These are phyloP conservation scores for Penicillium corylophilum DNA, from an alignment of 2,329 filamentous ascomycete genomes.

Conservation along the genomic window DNA sequence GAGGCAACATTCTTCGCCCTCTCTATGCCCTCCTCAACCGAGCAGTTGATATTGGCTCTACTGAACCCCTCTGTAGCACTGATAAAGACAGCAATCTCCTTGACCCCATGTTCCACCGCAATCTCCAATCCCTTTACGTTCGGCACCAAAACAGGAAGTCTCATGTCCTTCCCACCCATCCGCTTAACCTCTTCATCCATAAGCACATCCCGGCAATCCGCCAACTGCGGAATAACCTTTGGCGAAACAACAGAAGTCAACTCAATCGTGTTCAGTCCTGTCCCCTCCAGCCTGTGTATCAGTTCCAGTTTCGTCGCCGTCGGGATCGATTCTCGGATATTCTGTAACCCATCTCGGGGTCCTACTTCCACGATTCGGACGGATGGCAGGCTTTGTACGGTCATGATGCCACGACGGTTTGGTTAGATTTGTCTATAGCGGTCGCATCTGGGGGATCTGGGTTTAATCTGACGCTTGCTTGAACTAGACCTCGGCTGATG, in stretches of 20 bases:
- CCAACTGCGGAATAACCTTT: conserved; percentile 79
- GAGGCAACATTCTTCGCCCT: conserved; percentile 33
- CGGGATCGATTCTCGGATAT: conserved; percentile 71
- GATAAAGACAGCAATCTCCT: conserved; percentile 44
- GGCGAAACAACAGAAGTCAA: conserved; percentile 79
- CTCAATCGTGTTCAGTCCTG: conserved; percentile 73
- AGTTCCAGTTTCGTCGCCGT: conserved; percentile 73
- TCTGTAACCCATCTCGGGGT: conserved; percentile 82
- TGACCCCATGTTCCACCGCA: conserved; percentile 47
- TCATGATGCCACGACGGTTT: neutral
- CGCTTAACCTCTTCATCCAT: conserved; percentile 44
- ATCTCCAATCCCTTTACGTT: conserved; percentile 54
- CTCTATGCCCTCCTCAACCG: conserved; percentile 38
- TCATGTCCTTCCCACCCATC: conserved; percentile 46
- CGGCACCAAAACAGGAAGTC: conserved; percentile 41
- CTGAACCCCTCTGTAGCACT: conserved; percentile 47
- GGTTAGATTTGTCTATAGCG: neutral
- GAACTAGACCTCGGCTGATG: neutral
- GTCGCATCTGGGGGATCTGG: neutral
- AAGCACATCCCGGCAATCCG: conserved; percentile 32
- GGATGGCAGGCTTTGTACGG: neutral
- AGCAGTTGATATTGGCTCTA: conserved; percentile 43
- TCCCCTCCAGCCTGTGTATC: conserved; percentile 65
- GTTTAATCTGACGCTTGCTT: neutral
- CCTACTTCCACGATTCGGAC: conserved; percentile 76